Conservation (phyloP, 768 basidiomycete species). For the Rhizopogon vinicolor region DNA sequence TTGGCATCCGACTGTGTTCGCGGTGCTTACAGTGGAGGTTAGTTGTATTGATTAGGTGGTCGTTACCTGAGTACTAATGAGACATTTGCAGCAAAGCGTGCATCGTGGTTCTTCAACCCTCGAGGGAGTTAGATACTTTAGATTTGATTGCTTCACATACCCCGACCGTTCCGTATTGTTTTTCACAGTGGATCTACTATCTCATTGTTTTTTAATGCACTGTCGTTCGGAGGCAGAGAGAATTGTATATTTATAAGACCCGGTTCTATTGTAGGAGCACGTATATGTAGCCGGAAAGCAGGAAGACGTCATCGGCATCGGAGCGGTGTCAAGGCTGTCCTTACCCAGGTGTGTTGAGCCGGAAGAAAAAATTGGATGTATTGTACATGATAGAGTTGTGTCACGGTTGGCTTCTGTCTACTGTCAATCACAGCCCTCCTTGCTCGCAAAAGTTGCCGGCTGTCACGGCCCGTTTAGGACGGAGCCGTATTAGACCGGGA, state of each 20-base stretch:
- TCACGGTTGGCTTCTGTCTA: constrained; percentile 3
- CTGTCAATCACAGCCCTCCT: too few relatives aligned
- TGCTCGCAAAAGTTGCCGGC: not conserved
- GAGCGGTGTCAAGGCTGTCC: constrained; percentile 11
- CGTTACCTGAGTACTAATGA: constrained; percentile 23
- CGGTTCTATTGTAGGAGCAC: too few relatives aligned
- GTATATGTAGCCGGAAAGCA: not conserved
- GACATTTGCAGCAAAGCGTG: constrained; percentile 68
- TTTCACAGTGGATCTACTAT: constrained; percentile 22
- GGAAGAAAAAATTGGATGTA: constrained; percentile 12
- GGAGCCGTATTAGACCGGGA: not conserved
- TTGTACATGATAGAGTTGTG: constrained; percentile 14
- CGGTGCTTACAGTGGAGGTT: constrained; percentile 29
- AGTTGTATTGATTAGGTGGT: constrained; percentile 11
- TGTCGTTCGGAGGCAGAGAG: not conserved
- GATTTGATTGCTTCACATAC: constrained; percentile 5
- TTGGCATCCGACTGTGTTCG: constrained; percentile 13
- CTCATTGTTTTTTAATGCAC: constrained; percentile 21
- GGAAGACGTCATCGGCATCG: not conserved
- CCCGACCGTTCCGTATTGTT: constrained; percentile 10
- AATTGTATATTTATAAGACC: too few relatives aligned
- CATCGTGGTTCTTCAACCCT: constrained; percentile 92
- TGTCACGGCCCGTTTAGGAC: not conserved
- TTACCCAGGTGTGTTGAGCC: constrained; percentile 17
- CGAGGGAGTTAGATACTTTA: constrained; percentile 41